Base-by-base conservation (phyloP, 169 alveolate genomes). In the Plasmodium falciparum region DNA sequence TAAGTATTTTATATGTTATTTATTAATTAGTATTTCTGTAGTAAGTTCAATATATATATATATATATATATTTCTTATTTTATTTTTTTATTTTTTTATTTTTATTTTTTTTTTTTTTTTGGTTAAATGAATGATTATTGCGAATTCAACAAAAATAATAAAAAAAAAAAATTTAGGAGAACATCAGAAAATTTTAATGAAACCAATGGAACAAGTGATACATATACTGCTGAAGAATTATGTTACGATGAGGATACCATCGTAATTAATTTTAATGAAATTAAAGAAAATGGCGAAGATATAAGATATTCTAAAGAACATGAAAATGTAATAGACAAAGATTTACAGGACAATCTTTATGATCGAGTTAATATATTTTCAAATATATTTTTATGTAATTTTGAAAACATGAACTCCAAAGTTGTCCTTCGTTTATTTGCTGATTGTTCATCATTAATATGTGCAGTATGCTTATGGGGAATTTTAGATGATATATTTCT, bases 401-500 rank as follows among this genome's bases (percentile, higher is more conserved):
- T 66, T 26, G 70, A 54, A 56, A 12, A 52, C 20, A 24, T 67
- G 3, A 58, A 69, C 33, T 11, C 52, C 7, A 76, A 76, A 29
- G 22, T 6, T 0, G 13, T 65, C 56, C 61, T 76, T 33, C 86
- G 92, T 15, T 43, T 62, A 61, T n/a, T 56, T 20, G 92, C 88
- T 49, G 92, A 86, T 11, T 86, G 74, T 12, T 86, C 50, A 11
- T 86, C 92, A 22, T 86, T 86, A 49, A 59, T 86, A 22, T 86
- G 92, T 61, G 92, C 88, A 50, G 88, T 86, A 5, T 69, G 92
- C 13, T 26, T 86, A 15, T 86, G 92, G 92, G 92, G 92, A 0
- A 24, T 71, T 20, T 86, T 86, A 15, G 92, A 86, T 2, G 88
- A 71, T 52, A 52, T 86, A 22, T 47, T 86, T 39, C 66, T 20